Evolutionary conservation across 306 rosid genomes (phyloP), one percentile per base, ranked within the genome.

Genomic region (Neltuma alba): DNA sequence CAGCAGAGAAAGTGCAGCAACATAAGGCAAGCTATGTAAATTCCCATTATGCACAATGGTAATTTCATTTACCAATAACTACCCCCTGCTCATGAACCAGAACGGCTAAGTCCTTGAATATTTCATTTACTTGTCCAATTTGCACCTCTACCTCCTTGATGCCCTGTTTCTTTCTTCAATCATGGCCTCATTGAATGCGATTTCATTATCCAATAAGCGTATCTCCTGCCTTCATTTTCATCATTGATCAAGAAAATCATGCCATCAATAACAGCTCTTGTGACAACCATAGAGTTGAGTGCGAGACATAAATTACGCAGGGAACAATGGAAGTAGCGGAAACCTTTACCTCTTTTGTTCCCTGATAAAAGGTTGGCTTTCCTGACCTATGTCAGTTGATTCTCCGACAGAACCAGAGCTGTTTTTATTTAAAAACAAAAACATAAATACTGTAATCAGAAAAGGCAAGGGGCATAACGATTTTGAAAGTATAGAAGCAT

Each of bases 101-200:
- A 83, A 92, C 97, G 68, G 97, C 97, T 66, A 92, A 92, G 85
- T 92, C 97, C 85, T 79, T 90, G 83, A 92, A 92, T 50, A 92
- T 92, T 80, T 92, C 95, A 76, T 81, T 87, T 69, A 86, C 93
- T 76, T 90, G 79, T 78, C 92, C 93, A 68, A 92, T 92, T 79
- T 92, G 93, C 82, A 83, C 92, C 84, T 92, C 77, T 15, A 92
- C 88, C 65, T 92, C 94, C 86, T 69, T 79, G 76, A 92, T 87
- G 70, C 94, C 93, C 64, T 89, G 93, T 20, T 92, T 82, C 97
- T 90, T 86, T 92, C 97, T 18, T 90, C 97, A 87, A 92, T 90
- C 75, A 92, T 87, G 65, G 97, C 93, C 54, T 92, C 97, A 66
- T 92, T 92, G 89, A 92, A 92, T 36, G 92, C 85, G 36, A 90